Evolutionary conservation across 805 yeast species (phyloP).

Genomic region (Priceomyces haplophilus): DNA sequence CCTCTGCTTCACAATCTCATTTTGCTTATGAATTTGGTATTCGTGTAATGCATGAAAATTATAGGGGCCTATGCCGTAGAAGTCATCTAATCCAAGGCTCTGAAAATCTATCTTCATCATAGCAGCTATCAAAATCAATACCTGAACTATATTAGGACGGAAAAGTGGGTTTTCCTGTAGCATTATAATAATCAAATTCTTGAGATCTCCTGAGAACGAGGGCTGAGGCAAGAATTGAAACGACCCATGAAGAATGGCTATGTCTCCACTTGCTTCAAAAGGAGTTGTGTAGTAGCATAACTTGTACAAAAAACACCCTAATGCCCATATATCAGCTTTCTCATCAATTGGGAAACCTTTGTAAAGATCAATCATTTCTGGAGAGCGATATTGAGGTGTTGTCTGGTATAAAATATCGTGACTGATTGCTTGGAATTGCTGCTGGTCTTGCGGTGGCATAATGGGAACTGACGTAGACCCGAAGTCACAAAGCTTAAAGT

Average conservation of each 20-base stretch:
- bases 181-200: slow-evolving; percentile 72
- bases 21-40: slow-evolving; percentile 43
- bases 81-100: slow-evolving; percentile 35
- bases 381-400: slow-evolving; percentile 92
- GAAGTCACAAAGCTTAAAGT: slow-evolving; percentile 87
- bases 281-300: slow-evolving; percentile 93
- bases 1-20: slow-evolving; percentile 33
- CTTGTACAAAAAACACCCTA: slow-evolving; percentile 88
- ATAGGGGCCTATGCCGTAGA: slow-evolving; percentile 52
- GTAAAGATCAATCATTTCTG: slow-evolving; percentile 92
- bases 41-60: slow-evolving; percentile 54
- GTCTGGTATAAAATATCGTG: slow-evolving; percentile 88
- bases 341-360: slow-evolving; percentile 84
- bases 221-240: slow-evolving; percentile 75
- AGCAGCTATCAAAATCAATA: slow-evolving; percentile 60
- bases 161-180: slow-evolving; percentile 76
- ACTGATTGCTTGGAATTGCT: slow-evolving; percentile 70
- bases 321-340: slow-evolving; percentile 94
- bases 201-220: slow-evolving; percentile 64
- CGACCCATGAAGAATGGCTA: slow-evolving; percentile 81
- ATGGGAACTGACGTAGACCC: slow-evolving; percentile 77
- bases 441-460: slow-evolving; percentile 70
- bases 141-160: slow-evolving; percentile 87
- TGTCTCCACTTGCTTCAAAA: slow-evolving; percentile 82
- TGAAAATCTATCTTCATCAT: slow-evolving; percentile 38